phyloP scores from a whole-genome alignment of 2,329 filamentous ascomycete genomes.

The Sclerotiophoma versabilis region DNA sequence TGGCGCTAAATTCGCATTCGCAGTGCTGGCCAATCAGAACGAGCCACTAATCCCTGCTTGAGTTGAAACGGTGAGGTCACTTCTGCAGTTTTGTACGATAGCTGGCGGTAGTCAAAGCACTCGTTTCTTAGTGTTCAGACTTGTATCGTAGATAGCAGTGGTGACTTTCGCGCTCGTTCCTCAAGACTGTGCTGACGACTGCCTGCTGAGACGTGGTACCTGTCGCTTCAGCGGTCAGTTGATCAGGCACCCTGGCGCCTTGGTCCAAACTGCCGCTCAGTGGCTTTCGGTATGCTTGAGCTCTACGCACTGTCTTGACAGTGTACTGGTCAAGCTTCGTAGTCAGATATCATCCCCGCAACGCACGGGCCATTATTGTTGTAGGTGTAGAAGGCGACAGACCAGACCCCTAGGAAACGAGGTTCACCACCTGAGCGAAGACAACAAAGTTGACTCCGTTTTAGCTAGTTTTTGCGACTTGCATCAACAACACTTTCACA shows the following conservation, averaged over 20 bases:
- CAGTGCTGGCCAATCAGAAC: slow-evolving; percentile 6
- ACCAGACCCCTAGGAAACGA: no score
- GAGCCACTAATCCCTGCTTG: background rate
- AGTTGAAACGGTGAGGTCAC: slow-evolving; percentile 2
- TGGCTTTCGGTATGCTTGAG: background rate
- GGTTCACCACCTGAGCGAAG: no score
- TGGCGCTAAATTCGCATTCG: slow-evolving; percentile 23
- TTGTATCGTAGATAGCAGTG: background rate
- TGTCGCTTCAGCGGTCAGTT: background rate
- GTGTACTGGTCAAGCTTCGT: background rate
- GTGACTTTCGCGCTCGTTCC: no score
- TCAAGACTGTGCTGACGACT: background rate
- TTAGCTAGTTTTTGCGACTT: no score
- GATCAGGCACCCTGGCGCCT: background rate
- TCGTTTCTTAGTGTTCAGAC: background rate
- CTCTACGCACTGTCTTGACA: background rate
- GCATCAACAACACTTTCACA: no score
- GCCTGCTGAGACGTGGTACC: background rate
- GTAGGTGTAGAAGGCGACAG: no score
- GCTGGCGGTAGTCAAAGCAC: background rate
- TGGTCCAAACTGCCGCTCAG: background rate
- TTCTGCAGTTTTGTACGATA: background rate
- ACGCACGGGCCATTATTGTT: slow-evolving; percentile 2
- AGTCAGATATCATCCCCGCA: background rate
- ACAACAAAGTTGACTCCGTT: no score